Evolutionary conservation across 192 early-diverging fungal species (phyloP), one percentile per base, ranked within the genome.

Genomic region (Backusella tuberculispora): DNA sequence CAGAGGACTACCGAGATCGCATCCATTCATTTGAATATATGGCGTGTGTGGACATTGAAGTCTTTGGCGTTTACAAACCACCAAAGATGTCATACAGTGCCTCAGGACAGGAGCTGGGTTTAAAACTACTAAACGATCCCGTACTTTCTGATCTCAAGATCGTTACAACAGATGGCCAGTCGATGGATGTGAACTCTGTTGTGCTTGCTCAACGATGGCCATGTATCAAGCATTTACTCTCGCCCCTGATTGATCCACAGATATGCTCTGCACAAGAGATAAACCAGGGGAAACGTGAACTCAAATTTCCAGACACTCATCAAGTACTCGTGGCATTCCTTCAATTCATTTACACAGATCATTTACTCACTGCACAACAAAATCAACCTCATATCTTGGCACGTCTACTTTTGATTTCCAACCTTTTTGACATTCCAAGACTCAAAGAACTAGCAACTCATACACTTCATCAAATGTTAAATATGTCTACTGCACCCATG

Each of bases 1-100:
- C 84, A 8, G 89, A 94, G 65, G 92, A 94, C 79, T 94, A 94
- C 74, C 87, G 90, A 74, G 84, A 91, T 46, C 84, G 92, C 50
- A 88, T 90, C 69, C 87, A 91, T 64, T 92, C 91, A 77, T 94
- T 92, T 84, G 85, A 88, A 78, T 89, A 92, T 72, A 78, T 92
- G 46, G 86, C 90, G 12, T 84, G 87, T 12, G 84, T 94, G 8
- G 87, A 92, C 47, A 76, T 92, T 64, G 89, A 92, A 44, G 91
- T 92, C 0, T 90, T 94, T 75, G 92, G 92, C 4, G 84, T 86
- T 74, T 90, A 84, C 76, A 82, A 74, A 73, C 85, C 74, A 43
- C 87, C 89, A 41, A 77, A 79, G 6, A 74, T 84, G 1, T 87
- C 87, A 6, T 83, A 80, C 76, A 79, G 84, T 12, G 72, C 85